These are phyloP conservation scores for Botrytis galanthina DNA, from an alignment of 2,329 filamentous ascomycete genomes.

Conservation along the genomic window DNA sequence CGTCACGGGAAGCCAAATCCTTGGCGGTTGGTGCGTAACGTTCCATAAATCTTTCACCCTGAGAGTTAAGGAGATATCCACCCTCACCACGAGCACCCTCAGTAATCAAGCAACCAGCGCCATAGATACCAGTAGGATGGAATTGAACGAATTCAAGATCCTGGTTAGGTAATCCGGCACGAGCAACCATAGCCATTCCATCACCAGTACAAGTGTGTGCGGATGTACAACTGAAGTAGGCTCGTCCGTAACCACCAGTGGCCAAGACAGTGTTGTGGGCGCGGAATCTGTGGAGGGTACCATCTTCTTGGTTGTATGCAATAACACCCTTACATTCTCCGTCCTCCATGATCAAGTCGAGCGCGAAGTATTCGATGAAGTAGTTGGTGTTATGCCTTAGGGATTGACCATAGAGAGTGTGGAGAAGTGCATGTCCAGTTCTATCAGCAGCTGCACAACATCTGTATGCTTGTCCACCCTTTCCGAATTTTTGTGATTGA, in stretches of 20 bases:
- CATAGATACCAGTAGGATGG: slow-evolving; percentile 50
- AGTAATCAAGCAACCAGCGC: slow-evolving; percentile 49
- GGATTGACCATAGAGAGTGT: slow-evolving; percentile 50
- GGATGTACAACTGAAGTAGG: slow-evolving; percentile 50
- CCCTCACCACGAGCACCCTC: slow-evolving; percentile 51
- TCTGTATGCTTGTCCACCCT: slow-evolving; percentile 48
- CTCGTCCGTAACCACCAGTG: slow-evolving; percentile 50
- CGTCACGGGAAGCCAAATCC: slow-evolving; percentile 49
- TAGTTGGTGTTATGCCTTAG: slow-evolving; percentile 49
- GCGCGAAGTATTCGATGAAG: slow-evolving; percentile 50
- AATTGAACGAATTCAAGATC: slow-evolving; percentile 54
- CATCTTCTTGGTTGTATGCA: slow-evolving; percentile 42
- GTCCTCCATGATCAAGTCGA: slow-evolving; percentile 49
- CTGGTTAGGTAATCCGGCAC: slow-evolving; percentile 49
- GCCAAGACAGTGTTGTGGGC: slow-evolving; percentile 49
- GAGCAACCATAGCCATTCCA: slow-evolving; percentile 49
- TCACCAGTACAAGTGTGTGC: slow-evolving; percentile 51
- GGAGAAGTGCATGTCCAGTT: slow-evolving; percentile 50
- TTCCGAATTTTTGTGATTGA: slow-evolving; percentile 47
- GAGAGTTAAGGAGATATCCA: slow-evolving; percentile 48
- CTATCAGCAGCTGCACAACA: slow-evolving; percentile 40
- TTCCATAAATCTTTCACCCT: slow-evolving; percentile 52
- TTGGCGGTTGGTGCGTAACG: slow-evolving; percentile 51
- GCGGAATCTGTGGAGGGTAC: slow-evolving; percentile 45
- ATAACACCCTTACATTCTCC: slow-evolving; percentile 48